Conservation (phyloP, 192 early-diverging fungal species). For the Coemansia sp. region DNA sequence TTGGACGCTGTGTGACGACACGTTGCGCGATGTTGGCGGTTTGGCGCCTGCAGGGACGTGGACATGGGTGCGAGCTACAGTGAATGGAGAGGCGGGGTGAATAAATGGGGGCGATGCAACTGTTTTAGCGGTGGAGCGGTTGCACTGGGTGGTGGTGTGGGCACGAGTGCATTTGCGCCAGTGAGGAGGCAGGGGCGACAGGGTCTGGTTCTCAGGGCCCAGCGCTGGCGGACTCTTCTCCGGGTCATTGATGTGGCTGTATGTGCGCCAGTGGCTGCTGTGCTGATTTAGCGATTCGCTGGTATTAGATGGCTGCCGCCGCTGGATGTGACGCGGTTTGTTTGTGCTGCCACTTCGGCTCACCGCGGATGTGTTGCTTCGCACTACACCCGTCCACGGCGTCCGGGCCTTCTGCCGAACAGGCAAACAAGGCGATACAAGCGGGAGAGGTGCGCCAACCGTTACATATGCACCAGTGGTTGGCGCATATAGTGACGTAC, state of each 20-base stretch:
- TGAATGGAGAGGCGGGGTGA: neutral
- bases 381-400: conserved; percentile 16
- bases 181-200: conserved; percentile 27
- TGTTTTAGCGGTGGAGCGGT: conserved; percentile 10
- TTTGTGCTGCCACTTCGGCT: neutral
- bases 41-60: neutral
- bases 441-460: neutral
- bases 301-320: conserved; percentile 16
- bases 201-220: conserved; percentile 9
- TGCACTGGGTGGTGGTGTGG: neutral
- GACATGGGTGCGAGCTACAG: conserved; percentile 30
- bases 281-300: neutral
- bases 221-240: neutral
- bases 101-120: neutral
- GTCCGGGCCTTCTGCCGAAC: neutral
- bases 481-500: conserved; percentile 11
- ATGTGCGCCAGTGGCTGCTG: neutral
- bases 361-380: conserved; percentile 11
- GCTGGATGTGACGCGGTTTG: conserved; percentile 18
- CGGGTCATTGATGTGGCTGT: neutral
- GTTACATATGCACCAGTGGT: conserved; percentile 6
- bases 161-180: conserved; percentile 21
- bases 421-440: neutral
- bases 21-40: conserved; percentile 18
- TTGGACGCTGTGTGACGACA: conserved; percentile 12